phyloP scores from a whole-genome alignment of 2,329 filamentous ascomycete species.

The Metarhizium robertsii region DNA sequence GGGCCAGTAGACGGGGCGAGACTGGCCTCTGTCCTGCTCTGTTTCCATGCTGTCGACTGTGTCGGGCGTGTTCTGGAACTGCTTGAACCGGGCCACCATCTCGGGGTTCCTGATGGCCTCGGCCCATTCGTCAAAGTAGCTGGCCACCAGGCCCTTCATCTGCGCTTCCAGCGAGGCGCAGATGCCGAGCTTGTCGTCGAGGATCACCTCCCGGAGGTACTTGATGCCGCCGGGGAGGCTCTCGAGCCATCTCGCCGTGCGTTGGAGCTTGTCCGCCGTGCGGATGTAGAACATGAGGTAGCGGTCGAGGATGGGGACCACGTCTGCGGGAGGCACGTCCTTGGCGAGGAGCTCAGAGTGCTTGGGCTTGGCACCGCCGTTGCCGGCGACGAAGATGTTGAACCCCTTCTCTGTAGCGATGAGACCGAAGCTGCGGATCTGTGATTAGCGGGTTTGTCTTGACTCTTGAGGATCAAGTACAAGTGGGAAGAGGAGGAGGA shows the following conservation, averaged over 20 bases:
- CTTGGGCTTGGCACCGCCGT: slow-evolving; percentile 76
- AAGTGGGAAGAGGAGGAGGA: too few species aligned
- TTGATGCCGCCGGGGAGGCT: too few species aligned
- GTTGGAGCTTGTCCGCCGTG: slow-evolving; percentile 81
- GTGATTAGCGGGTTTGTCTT: slow-evolving; percentile 32
- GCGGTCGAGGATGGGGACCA: slow-evolving; percentile 75
- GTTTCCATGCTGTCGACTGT: slow-evolving; percentile 59
- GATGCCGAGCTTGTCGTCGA: slow-evolving; percentile 81
- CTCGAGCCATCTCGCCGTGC: slow-evolving; percentile 60
- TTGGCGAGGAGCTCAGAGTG: slow-evolving; percentile 79
- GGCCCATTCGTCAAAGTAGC: slow-evolving; percentile 88
- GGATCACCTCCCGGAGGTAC: slow-evolving; percentile 62
- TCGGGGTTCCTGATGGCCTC: slow-evolving; percentile 65
- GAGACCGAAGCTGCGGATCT: slow-evolving; percentile 57
- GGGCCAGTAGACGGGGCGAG: slow-evolving; percentile 69
- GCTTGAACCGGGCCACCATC: slow-evolving; percentile 60
- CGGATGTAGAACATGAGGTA: slow-evolving; percentile 93
- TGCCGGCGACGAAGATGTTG: slow-evolving; percentile 86
- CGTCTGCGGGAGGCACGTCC: slow-evolving; percentile 74
- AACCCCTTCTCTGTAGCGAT: slow-evolving; percentile 90
- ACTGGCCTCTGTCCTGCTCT: slow-evolving; percentile 63
- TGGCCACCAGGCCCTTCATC: slow-evolving; percentile 76
- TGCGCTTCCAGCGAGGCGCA: slow-evolving; percentile 75
- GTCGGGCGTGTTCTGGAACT: slow-evolving; percentile 80
- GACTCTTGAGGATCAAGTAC: too few species aligned